These are phyloP conservation scores for Leccinum disarticulatum DNA, from an alignment of 768 basidiomycete genomes.

Conservation along the genomic window DNA sequence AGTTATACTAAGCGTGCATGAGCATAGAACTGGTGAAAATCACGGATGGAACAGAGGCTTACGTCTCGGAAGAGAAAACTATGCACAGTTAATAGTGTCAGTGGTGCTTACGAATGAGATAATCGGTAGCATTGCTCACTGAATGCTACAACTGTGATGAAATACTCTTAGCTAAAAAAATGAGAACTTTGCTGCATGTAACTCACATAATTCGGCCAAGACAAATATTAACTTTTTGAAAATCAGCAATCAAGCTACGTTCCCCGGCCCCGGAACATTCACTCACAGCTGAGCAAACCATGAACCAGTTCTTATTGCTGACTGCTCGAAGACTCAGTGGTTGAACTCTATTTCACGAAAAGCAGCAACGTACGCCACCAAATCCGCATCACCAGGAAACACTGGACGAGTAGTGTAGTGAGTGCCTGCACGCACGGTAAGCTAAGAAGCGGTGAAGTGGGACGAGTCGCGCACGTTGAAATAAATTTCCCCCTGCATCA, in stretches of 20 bases:
- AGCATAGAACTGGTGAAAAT: not conserved
- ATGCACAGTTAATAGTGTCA: not conserved
- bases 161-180: conserved; percentile 2
- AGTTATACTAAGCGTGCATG: conserved; percentile 36
- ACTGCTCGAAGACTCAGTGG: conserved; percentile 34
- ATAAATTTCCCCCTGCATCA: conserved; percentile 45
- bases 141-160: conserved; percentile 30
- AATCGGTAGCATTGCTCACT: conserved; percentile 23
- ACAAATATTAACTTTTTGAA: conserved; percentile 31
- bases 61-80: conserved; percentile 41
- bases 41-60: conserved; percentile 13
- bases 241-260: not conserved
- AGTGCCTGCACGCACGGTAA: conserved; percentile 27
- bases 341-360: not conserved
- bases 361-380: conserved; percentile 41
- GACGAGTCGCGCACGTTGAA: conserved; percentile 39
- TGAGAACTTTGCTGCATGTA: not conserved
- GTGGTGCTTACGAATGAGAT: not conserved
- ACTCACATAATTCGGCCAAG: conserved; percentile 39
- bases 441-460: not conserved
- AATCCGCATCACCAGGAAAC: conserved; percentile 51
- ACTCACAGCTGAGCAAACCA: conserved; percentile 33
- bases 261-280: not conserved
- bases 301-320: conserved; percentile 45
- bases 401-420: conserved; percentile 53